phyloP scores from a whole-genome alignment of 352 stramenopile species.

The Globisporangium apiculatum region DNA sequence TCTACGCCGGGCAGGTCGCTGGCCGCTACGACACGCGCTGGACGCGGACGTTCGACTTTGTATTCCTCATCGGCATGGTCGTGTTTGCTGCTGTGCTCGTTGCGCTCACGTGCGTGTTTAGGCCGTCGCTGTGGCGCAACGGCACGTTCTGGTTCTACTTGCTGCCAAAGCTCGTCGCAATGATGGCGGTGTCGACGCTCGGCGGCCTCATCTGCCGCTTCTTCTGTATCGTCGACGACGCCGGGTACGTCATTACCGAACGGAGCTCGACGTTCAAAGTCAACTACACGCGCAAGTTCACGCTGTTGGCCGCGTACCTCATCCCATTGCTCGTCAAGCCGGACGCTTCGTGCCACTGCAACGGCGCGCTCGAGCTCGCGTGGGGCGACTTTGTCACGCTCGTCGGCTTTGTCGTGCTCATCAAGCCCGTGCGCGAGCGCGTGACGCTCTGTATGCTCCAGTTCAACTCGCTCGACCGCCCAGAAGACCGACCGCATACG shows the following conservation, averaged over 20 bases:
- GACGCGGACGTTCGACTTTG: slow-evolving; percentile 80
- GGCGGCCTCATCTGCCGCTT: slow-evolving; percentile 74
- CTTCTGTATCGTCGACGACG: slow-evolving; percentile 78
- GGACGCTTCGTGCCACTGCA: slow-evolving; percentile 36
- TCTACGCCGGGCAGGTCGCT: slow-evolving; percentile 73
- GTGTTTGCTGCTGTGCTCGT: slow-evolving; percentile 38
- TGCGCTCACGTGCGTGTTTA: slow-evolving; percentile 43
- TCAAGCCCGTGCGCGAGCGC: slow-evolving; percentile 74
- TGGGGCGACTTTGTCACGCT: slow-evolving; percentile 83
- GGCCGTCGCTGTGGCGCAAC: slow-evolving; percentile 58
- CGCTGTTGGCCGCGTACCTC: slow-evolving; percentile 73
- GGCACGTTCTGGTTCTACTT: slow-evolving; percentile 76
- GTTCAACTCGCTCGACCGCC: slow-evolving; percentile 83
- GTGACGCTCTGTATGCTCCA: slow-evolving; percentile 85
- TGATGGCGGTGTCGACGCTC: slow-evolving; percentile 75
- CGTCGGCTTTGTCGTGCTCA: slow-evolving; percentile 74
- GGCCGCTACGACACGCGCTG: slow-evolving; percentile 79
- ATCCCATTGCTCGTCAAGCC: slow-evolving; percentile 73
- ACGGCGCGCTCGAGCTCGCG: slow-evolving; percentile 52
- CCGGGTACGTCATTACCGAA: slow-evolving; percentile 82
- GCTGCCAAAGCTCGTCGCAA: slow-evolving; percentile 69
- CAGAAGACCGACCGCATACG: slow-evolving; percentile 72
- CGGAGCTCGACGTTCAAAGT: slow-evolving; percentile 80
- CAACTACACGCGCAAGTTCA: slow-evolving; percentile 83
- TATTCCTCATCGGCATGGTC: slow-evolving; percentile 65